Conservation (phyloP, 202 grass and related monocot genomes). For the Setaria italica region DNA sequence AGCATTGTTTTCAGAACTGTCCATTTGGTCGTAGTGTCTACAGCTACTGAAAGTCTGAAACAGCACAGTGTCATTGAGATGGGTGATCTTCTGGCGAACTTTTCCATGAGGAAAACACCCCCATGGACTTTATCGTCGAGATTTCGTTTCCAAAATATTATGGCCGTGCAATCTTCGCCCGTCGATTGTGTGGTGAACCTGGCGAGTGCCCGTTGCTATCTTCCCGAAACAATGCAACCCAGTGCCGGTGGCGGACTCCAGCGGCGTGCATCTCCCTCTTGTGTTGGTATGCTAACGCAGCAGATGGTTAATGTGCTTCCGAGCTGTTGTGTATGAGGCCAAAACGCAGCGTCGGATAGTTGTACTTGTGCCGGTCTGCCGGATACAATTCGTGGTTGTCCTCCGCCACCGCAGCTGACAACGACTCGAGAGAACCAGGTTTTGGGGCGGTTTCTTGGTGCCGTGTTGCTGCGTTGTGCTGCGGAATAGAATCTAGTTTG, state of each 20-base stretch:
- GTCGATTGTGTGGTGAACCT: not conserved
- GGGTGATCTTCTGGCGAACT: not conserved
- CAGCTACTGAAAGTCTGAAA: not conserved
- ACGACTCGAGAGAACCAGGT: not conserved
- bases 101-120: not conserved
- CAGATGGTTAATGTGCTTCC: too few relatives aligned
- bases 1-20: not conserved
- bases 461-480: too few relatives aligned
- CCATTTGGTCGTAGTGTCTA: not conserved
- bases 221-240: not conserved
- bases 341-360: not conserved
- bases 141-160: not conserved
- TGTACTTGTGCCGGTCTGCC: not conserved
- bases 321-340: not conserved
- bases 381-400: not conserved
- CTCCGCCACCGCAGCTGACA: not conserved
- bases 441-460: not conserved
- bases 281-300: not conserved
- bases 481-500: not conserved
- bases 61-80: not conserved
- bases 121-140: not conserved
- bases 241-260: not conserved
- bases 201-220: not conserved
- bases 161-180: not conserved
- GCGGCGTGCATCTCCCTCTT: not conserved